A percentile compares a stretch with the other conserved stretches of the same genome.
phyloP scores from a whole-genome alignment of 1,284 basidiomycete genomes.

The Pholiota adiposa region DNA sequence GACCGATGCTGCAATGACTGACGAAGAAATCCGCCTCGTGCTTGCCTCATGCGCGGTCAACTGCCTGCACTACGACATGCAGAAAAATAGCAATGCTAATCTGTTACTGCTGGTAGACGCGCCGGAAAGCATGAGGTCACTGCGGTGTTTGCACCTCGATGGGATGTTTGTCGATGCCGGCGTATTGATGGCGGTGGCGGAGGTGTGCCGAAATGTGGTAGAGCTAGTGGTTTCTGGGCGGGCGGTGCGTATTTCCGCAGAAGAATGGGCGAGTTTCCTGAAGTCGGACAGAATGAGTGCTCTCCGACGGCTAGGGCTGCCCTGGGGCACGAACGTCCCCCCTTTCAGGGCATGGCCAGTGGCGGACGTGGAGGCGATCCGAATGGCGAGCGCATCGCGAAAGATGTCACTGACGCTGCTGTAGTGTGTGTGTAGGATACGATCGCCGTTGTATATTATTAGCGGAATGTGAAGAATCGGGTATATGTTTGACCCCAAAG shows the following conservation, averaged over 20 bases:
- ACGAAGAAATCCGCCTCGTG: constrained; percentile 44
- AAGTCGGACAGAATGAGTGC: constrained; percentile 35
- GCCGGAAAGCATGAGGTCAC: constrained; percentile 21
- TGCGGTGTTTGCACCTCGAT: constrained; percentile 40
- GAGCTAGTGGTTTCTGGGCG: constrained; percentile 45
- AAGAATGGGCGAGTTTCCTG: constrained; percentile 48
- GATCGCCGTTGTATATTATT: background rate
- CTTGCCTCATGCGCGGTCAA: constrained; percentile 39
- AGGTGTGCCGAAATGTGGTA: constrained; percentile 42
- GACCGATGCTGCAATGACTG: constrained; percentile 34
- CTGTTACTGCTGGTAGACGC: constrained; percentile 32
- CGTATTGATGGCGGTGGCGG: constrained; percentile 37
- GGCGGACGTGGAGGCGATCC: constrained; percentile 29
- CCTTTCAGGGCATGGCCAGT: constrained; percentile 43
- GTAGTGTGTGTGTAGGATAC: background rate
- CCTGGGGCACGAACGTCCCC: constrained; percentile 42
- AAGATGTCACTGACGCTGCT: constrained; percentile 25
- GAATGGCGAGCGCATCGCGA: constrained; percentile 30
- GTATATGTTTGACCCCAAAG: constrained; percentile 9
- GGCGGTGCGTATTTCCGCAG: constrained; percentile 34
- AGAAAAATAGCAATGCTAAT: constrained; percentile 24
- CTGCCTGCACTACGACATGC: constrained; percentile 40
- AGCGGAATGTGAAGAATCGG: background rate
- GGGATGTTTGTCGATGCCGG: constrained; percentile 43
- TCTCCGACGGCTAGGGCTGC: constrained; percentile 40